A percentile compares a stretch with the other conserved stretches of the same genome.
Conservation (phyloP, 805 yeast species). For the Candida coquimbonensis region DNA sequence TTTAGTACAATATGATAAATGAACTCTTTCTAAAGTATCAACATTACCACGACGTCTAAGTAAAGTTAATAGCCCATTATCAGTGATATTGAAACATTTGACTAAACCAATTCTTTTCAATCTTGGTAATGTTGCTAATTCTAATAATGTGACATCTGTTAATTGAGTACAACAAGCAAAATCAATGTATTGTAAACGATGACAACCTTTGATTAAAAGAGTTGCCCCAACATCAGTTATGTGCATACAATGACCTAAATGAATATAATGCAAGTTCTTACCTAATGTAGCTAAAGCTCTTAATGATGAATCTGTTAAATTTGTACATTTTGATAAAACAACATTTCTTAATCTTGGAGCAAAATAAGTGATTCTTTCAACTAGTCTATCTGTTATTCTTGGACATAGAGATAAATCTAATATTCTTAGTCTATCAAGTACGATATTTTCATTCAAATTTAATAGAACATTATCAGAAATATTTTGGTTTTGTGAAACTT, state of each 20-base stretch:
- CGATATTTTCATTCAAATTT: slow-evolving; percentile 38
- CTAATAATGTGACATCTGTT: slow-evolving; percentile 75
- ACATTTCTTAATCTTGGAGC: slow-evolving; percentile 88
- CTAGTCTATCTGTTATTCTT: slow-evolving; percentile 71
- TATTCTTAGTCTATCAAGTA: slow-evolving; percentile 64
- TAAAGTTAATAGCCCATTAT: slow-evolving; percentile 66
- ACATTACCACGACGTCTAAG: slow-evolving; percentile 64
- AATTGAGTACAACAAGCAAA: slow-evolving; percentile 90
- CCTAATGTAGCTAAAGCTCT: slow-evolving; percentile 68
- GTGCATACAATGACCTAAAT: slow-evolving; percentile 87
- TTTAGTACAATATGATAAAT: slow-evolving; percentile 82
- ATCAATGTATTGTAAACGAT: slow-evolving; percentile 85
- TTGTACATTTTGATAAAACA: slow-evolving; percentile 81
- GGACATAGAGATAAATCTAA: slow-evolving; percentile 82
- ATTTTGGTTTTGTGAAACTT: slow-evolving; percentile 66
- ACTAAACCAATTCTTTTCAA: slow-evolving; percentile 89
- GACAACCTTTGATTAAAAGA: slow-evolving; percentile 66
- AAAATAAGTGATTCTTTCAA: slow-evolving; percentile 59
- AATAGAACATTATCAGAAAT: slow-evolving; percentile 63
- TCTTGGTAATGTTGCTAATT: slow-evolving; percentile 68
- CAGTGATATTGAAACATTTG: slow-evolving; percentile 83
- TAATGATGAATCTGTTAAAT: slow-evolving; percentile 76
- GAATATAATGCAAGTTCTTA: slow-evolving; percentile 77
- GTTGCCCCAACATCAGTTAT: slow-evolving; percentile 87
- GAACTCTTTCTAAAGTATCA: slow-evolving; percentile 86